Evolutionary conservation across 106 monocot genomes (phyloP).

Genomic region (Triglochin maritima): DNA sequence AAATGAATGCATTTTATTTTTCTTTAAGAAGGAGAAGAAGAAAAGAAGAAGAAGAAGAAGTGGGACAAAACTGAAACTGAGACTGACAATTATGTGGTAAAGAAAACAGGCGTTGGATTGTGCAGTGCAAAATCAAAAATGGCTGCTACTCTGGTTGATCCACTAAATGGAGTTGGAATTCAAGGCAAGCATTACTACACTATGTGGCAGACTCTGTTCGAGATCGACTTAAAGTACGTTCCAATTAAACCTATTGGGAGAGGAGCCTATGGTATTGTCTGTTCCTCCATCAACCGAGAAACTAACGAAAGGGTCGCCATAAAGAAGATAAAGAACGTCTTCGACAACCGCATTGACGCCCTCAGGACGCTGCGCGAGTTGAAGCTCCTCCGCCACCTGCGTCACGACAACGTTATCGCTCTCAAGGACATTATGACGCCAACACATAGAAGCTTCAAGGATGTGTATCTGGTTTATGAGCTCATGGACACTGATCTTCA

Average conservation of each 20-base stretch:
- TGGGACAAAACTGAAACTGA: too few relatives aligned
- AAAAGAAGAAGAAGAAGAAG: too few relatives aligned
- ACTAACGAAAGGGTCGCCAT: conserved; percentile 69
- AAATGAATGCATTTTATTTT: too few relatives aligned
- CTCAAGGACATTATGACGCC: conserved; percentile 74
- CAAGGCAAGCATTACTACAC: conserved; percentile 49
- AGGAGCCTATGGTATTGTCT: conserved; percentile 70
- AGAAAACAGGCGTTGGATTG: too few relatives aligned
- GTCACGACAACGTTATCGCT: conserved; percentile 58
- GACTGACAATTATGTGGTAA: too few relatives aligned
- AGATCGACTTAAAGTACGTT: conserved; percentile 63
- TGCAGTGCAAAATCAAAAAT: too few relatives aligned
- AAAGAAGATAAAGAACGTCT: conserved; percentile 67
- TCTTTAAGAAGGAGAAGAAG: too few relatives aligned
- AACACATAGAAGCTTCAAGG: conserved; percentile 33
- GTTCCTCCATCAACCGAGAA: conserved; percentile 54
- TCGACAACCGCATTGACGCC: conserved; percentile 67
- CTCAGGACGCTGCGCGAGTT: conserved; percentile 54
- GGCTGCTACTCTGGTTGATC: conserved; percentile 38
- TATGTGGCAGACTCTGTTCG: conserved; percentile 64
- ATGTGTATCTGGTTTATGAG: conserved; percentile 72
- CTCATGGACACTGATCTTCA: conserved; percentile 28
- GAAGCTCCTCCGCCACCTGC: conserved; percentile 55
- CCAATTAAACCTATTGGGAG: conserved; percentile 68
- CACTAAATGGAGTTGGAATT: conserved; percentile 49